Percentiles rank a stretch among this genome's conserved stretches.
These are phyloP conservation scores for Barnettozyma salicaria DNA, from an alignment of 805 yeast species.

Conservation along the genomic window DNA sequence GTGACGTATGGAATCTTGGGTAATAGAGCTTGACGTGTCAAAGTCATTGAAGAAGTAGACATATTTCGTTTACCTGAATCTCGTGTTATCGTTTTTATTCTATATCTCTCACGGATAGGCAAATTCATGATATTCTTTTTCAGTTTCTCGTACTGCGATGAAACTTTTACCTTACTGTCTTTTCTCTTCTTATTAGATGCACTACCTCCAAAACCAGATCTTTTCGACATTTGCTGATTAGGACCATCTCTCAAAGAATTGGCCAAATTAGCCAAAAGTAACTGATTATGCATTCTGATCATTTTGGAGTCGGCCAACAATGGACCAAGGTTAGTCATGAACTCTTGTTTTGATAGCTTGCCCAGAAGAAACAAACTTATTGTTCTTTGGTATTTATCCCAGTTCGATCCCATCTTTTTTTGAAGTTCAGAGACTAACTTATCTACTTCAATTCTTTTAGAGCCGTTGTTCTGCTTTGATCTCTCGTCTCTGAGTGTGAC, in stretches of 20 bases:
- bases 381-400: constrained; percentile 83
- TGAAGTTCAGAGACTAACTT: constrained; percentile 67
- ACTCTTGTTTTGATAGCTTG: constrained; percentile 68
- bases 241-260: constrained; percentile 78
- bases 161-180: constrained; percentile 42
- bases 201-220: constrained; percentile 45
- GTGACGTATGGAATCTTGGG: constrained; percentile 79
- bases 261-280: constrained; percentile 74
- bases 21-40: constrained; percentile 50
- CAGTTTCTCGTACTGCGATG: constrained; percentile 73
- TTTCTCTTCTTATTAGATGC: constrained; percentile 43
- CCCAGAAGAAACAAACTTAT: constrained; percentile 75
- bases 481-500: background rate
- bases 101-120: constrained; percentile 75
- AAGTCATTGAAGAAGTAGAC: constrained; percentile 60
- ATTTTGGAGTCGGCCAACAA: constrained; percentile 35
- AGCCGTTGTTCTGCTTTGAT: background rate
- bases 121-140: constrained; percentile 83
- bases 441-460: constrained; percentile 52
- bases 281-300: constrained; percentile 71
- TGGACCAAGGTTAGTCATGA: constrained; percentile 52
- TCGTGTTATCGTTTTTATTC: constrained; percentile 76
- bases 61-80: constrained; percentile 77
- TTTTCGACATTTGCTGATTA: constrained; percentile 30
- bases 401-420: constrained; percentile 56